Conservation (phyloP, 257 asterid genomes). For the Verbena officinalis region DNA sequence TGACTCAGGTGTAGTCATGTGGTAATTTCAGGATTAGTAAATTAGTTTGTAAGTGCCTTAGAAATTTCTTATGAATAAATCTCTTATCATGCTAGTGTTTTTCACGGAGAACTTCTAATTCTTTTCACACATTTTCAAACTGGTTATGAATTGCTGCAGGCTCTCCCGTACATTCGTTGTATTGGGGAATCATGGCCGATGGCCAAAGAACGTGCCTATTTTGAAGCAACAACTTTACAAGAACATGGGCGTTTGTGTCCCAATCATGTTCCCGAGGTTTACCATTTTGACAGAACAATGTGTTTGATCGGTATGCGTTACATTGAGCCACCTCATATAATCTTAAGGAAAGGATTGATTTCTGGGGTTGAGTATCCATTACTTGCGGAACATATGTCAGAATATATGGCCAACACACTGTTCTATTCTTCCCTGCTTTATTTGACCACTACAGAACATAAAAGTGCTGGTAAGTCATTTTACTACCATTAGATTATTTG, state of each 20-base stretch:
- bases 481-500: conserved; percentile 8
- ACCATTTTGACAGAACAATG: conserved; percentile 87
- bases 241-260: conserved; percentile 81
- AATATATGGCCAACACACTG: conserved; percentile 84
- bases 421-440: conserved; percentile 89
- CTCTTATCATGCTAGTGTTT: conserved; percentile 5
- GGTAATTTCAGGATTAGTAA: conserved; percentile 3
- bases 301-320: conserved; percentile 93
- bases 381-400: conserved; percentile 81
- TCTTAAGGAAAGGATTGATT: conserved; percentile 84
- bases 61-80: background rate
- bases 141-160: conserved; percentile 52
- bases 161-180: conserved; percentile 86
- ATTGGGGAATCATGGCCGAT: conserved; percentile 99
- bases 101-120: background rate
- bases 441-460: conserved; percentile 83
- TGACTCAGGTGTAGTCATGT: background rate
- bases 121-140: background rate
- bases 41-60: background rate
- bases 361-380: conserved; percentile 89
- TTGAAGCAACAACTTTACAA: conserved; percentile 64
- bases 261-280: conserved; percentile 86
- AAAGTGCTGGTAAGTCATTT: conserved; percentile 66
- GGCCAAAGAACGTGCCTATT: conserved; percentile 95
- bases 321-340: conserved; percentile 95